phyloP scores from a whole-genome alignment of 306 rosid species.

The Crataegus laevigata region DNA sequence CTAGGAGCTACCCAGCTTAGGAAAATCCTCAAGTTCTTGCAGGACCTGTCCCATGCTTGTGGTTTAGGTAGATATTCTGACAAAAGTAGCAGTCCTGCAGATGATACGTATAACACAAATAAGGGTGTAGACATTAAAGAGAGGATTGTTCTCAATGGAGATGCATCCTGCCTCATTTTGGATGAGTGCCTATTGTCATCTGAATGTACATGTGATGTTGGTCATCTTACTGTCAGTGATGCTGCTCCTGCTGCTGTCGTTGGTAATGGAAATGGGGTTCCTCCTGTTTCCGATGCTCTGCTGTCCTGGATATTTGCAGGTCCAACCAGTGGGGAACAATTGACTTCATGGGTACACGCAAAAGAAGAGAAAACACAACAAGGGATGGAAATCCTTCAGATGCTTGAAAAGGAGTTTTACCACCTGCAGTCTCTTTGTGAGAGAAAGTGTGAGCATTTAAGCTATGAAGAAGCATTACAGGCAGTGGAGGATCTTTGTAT shows the following conservation, averaged over 20 bases:
- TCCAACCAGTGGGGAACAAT: constrained; percentile 62
- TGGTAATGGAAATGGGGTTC: constrained; percentile 33
- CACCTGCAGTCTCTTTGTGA: constrained; percentile 73
- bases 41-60: constrained; percentile 70
- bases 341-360: constrained; percentile 57
- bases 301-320: constrained; percentile 79
- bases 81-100: constrained; percentile 39
- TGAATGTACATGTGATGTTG: constrained; percentile 29
- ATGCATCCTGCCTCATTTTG: constrained; percentile 68
- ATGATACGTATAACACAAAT: constrained; percentile 34
- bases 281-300: constrained; percentile 35
- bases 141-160: constrained; percentile 71
- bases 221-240: constrained; percentile 33
- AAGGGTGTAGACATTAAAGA: constrained; percentile 54
- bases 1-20: constrained; percentile 67
- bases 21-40: constrained; percentile 84
- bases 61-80: constrained; percentile 70
- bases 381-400: constrained; percentile 64
- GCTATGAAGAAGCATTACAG: constrained; percentile 73
- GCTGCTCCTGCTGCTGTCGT: constrained; percentile 22
- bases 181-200: constrained; percentile 56
- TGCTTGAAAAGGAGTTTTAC: constrained; percentile 79
- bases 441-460: constrained; percentile 65
- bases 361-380: constrained; percentile 66
- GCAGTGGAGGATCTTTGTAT: constrained; percentile 77